Evolutionary conservation across 129 eudicot species (phyloP).

Genomic region (Logfia minima): DNA sequence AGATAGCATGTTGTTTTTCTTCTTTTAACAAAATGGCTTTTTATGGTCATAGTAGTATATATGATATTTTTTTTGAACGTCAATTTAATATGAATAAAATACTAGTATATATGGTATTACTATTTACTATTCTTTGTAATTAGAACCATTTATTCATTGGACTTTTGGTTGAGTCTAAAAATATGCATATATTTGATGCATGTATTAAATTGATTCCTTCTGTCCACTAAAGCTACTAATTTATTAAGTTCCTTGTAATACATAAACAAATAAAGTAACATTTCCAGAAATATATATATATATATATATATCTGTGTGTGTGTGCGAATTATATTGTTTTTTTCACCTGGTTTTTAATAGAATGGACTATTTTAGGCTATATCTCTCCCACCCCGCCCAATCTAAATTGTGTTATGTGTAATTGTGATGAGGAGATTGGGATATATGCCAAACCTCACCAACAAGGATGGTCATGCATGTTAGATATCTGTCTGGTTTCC

Average conservation of each 20-base stretch:
- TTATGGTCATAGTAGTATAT: not conserved
- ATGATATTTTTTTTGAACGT: too few relatives aligned
- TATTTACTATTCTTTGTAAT: slow-evolving; percentile 11
- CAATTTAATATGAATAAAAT: too few relatives aligned
- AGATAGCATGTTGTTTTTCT: not conserved
- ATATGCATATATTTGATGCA: not conserved
- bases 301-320: too few relatives aligned
- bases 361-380: not conserved
- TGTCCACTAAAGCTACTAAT: not conserved
- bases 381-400: slow-evolving; percentile 2
- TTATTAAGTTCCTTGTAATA: too few relatives aligned
- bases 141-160: not conserved
- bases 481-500: slow-evolving; percentile 28
- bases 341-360: slow-evolving; percentile 16
- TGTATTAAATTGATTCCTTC: not conserved
- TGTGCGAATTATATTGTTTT: not conserved
- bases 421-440: slow-evolving; percentile 22
- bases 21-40: not conserved
- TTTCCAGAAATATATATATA: not conserved
- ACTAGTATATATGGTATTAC: not conserved
- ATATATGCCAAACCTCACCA: slow-evolving; percentile 37
- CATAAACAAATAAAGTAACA: not conserved
- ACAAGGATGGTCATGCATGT: slow-evolving; percentile 35
- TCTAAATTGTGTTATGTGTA: slow-evolving; percentile 22
- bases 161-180: slow-evolving; percentile 5